These are phyloP conservation scores for Aureobasidium sp. DNA, from an alignment of 2,329 filamentous ascomycete genomes.

Conservation along the genomic window DNA sequence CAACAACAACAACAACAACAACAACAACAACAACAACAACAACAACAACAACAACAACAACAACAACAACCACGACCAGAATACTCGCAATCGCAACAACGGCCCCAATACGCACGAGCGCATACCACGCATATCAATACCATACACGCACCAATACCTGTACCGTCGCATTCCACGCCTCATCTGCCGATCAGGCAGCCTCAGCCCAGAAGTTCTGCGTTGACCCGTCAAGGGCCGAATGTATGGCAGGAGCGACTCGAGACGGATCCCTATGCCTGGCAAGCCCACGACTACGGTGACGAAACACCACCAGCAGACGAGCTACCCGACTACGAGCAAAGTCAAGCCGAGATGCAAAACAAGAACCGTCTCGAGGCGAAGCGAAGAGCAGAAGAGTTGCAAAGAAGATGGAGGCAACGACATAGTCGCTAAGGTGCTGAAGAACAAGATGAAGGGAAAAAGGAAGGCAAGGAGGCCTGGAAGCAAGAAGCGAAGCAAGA, in stretches of 20 bases:
- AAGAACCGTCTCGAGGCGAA: conserved; percentile 34
- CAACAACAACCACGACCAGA: background rate
- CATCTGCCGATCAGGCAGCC: conserved; percentile 6
- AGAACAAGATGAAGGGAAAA: background rate
- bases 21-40: background rate
- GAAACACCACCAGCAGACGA: conserved; percentile 30
- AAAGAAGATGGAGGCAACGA: conserved; percentile 34
- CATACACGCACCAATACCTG: conserved; percentile 19
- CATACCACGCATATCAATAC: background rate
- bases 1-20: background rate
- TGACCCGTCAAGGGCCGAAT: background rate
- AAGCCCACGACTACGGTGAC: conserved; percentile 20
- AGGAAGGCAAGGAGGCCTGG: background rate
- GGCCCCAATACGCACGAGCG: conserved; percentile 20
- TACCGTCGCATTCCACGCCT: background rate
- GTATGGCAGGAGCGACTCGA: conserved; percentile 8
- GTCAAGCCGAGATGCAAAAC: conserved; percentile 38
- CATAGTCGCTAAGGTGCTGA: background rate
- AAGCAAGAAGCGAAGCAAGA: background rate
- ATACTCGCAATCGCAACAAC: conserved; percentile 9
- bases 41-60: background rate
- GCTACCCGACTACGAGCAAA: conserved; percentile 40
- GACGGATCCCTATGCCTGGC: conserved; percentile 13
- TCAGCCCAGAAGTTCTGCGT: conserved; percentile 8
- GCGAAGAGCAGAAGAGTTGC: conserved; percentile 37